Base-by-base conservation (phyloP, 768 basidiomycete genomes). In the Panaeolus cyanescens region DNA sequence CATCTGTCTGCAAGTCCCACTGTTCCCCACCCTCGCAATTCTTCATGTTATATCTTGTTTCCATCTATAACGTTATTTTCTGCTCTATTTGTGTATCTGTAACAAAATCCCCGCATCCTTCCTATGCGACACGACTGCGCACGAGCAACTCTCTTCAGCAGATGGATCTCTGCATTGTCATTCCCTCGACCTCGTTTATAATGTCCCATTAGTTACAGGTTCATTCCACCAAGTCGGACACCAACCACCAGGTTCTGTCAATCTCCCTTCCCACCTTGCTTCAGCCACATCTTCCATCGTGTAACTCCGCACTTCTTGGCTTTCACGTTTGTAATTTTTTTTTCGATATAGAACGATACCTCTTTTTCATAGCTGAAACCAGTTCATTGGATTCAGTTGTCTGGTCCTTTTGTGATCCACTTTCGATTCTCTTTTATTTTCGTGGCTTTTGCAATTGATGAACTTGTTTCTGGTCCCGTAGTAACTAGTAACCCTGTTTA, bases 81-180 rank as follows among this genome's bases (percentile, higher is more conserved):
- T 50, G 45, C 45, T 50, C 45, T 28, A 50, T 50, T 50, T 50
- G 45, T 50, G 25, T 50, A 50, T 28, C 45, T 50, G 45, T 50
- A 50, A 50, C 22, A 42, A 42, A n/a, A 8, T 5, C 19, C 42
- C 45, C 28, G 20, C 10, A 28, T n/a, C 25, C 19, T 42, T 42
- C 19, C 39, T 42, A 42, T 22, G 39, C 39, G 22, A 22, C 20
- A 20, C 22, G 19, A 20, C 39, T 42, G 39, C 39, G 39, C 39
- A 20, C 45, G 30, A 5, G 33, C 33, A 13, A 13, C 7, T 34
- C 13, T 50, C 25, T 25, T n/a, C 6, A 50, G 25, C n/a, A 13
- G 25, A 4, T 28, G 3, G 15, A 42, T 42, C 39, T 22, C 22
- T 42, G n/a, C n/a, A n/a, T 20, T 7, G 19, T 20, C n/a, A n/a